Base-by-base conservation (phyloP, 1,284 basidiomycete species). In the Ceratobasidium papillatum region DNA sequence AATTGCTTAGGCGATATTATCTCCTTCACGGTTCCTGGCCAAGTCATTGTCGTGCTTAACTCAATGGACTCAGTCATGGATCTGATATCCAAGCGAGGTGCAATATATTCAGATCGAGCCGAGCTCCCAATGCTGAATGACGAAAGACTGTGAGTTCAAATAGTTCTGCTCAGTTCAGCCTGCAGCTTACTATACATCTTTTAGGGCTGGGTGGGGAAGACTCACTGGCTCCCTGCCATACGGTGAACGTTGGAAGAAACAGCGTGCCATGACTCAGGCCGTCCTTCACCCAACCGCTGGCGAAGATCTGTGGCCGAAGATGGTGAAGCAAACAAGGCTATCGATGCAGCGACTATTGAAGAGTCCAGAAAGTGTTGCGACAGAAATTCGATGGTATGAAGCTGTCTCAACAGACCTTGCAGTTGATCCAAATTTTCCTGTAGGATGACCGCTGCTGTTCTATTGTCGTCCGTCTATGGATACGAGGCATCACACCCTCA, bases 281-380 rank as follows among this genome's bases (percentile, higher is more conserved):
- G 66, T 69, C 3, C 52, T 69, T 11, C 66, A 58, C 27, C 34
- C 52, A 25, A 41, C 30, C 22, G 66, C 66, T 3, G 52, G 52
- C 51, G 52, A 69, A 41, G 51, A 38, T 0, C 51, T 68, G 3
- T 68, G 64, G 64, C 64, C 64, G n/a, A 12, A 27, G 8, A 43
- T 69, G 51, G 25, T 56, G 5, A 56, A 45, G 49, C 66, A 69
- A 9, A 27, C 66, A 5, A 30, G 66, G 22, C 7, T 69, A 2
- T 32, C 66, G 3, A 14, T 69, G 19, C 66, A 69, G 38, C 14
- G 66, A 25, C 17, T 69, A 19, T 12, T 69, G 17, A 36, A 58
- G 9, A 56, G 58, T 22, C 51, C 51, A 2, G 36, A 56, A 1
- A 56, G 58, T 22, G 9, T 58, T 45, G 30, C n/a, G 3, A 52